Evolutionary conservation across 257 asterid species (phyloP), one percentile per base, ranked within the genome.

Genomic region (Ehretia macrophylla): DNA sequence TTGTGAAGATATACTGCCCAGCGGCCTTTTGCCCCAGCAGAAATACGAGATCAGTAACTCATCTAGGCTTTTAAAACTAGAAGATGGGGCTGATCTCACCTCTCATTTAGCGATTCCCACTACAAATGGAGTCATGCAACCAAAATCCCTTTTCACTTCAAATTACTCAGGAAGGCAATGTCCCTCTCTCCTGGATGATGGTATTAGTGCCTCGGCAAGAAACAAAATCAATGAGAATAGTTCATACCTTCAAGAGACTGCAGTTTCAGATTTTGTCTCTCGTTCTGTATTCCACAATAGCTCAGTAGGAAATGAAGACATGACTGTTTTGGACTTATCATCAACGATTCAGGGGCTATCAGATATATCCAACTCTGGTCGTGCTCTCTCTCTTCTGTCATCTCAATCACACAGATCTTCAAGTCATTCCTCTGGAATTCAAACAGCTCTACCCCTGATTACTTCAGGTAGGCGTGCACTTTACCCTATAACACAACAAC

Each of bases 361-460:
- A 6, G 54, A 49, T 17, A 17, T 49, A 8, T 19, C 54, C 17
- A 49, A 68, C 63, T 77, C 82, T 20, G 18, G 58, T 59, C 40
- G 68, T 71, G 94, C 87, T 84, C 85, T 62, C 96, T 87, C 86
- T 87, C 87, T 84, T 87, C 96, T 87, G 96, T 87, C 93, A 82
- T 45, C 72, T 71, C 72, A 72, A 32, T 69, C 78, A 39, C 73
- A 77, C 45, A 68, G 61, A 70, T 50, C 53, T 44, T 58, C 55
- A 14, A 58, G 45, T 65, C 48, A 60, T 51, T 64, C 85, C 32
- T 67, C 69, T 1, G 68, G 64, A 38, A 38, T 50, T 53, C 50
- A 69, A 14, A 45, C 27, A 50, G 64, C 65, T 74, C 51, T 10
- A 50, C 62, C 67, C 63, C 66, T 19, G 32, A 23, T 17, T 48